phyloP scores from a whole-genome alignment of 2,329 filamentous ascomycete species.

The Colletotrichum trifolii region DNA sequence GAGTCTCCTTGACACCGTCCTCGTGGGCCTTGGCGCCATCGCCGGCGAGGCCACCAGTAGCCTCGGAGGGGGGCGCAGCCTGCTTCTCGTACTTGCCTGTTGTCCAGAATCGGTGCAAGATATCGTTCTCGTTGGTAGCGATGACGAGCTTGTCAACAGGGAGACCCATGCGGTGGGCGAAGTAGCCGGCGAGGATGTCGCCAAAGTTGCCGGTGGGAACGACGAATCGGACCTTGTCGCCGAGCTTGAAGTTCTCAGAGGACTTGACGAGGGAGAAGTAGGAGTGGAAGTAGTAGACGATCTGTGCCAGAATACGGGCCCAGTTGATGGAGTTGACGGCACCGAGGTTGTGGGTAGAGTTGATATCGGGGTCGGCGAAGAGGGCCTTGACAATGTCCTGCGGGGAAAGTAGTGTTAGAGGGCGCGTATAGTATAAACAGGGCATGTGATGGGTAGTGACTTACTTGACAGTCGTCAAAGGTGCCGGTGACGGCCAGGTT shows the following conservation, averaged over 20 bases:
- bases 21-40: constrained; percentile 73
- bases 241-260: constrained; percentile 67
- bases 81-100: constrained; percentile 91
- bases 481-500: constrained; percentile 90
- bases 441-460: constrained; percentile 14
- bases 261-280: constrained; percentile 83
- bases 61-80: constrained; percentile 66
- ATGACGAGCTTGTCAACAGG: constrained; percentile 90
- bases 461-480: constrained; percentile 93
- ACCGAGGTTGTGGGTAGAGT: constrained; percentile 83
- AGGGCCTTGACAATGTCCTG: constrained; percentile 93
- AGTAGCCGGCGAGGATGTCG: constrained; percentile 93
- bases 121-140: constrained; percentile 97
- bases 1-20: constrained; percentile 87
- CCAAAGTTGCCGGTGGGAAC: constrained; percentile 98
- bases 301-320: constrained; percentile 94
- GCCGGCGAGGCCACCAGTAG: constrained; percentile 71
- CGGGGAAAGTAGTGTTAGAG: constrained; percentile 3
- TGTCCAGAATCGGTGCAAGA: constrained; percentile 94
- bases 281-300: constrained; percentile 95
- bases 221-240: constrained; percentile 82
- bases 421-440: not conserved
- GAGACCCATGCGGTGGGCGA: constrained; percentile 89
- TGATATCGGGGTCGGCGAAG: constrained; percentile 87
- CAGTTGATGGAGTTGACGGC: constrained; percentile 98